Percentiles rank a stretch among this genome's conserved stretches.
These are phyloP conservation scores for Pulveroboletus sp. DNA, from an alignment of 768 basidiomycete genomes.

Conservation along the genomic window DNA sequence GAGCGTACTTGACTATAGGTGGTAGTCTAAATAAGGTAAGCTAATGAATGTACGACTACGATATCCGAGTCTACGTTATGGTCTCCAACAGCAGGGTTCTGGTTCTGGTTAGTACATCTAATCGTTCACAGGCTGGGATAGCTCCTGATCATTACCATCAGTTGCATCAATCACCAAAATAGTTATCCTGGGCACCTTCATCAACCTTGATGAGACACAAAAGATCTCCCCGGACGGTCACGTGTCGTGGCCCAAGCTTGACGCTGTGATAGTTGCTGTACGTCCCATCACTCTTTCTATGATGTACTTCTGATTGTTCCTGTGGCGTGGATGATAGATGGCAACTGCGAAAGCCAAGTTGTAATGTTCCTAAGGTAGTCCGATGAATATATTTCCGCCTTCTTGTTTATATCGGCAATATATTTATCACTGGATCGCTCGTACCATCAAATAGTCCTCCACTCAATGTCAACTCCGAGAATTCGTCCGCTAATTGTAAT, in stretches of 20 bases:
- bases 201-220: constrained; percentile 39
- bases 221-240: constrained; percentile 48
- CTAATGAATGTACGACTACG: too few relatives aligned
- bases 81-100: too few relatives aligned
- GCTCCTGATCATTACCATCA: constrained; percentile 14
- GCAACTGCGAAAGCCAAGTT: constrained; percentile 42
- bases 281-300: constrained; percentile 1
- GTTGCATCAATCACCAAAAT: constrained; percentile 45
- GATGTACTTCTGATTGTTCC: background rate
- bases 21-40: too few relatives aligned
- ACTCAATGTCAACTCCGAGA: constrained; percentile 34
- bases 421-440: constrained; percentile 43
- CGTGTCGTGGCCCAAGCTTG: constrained; percentile 55
- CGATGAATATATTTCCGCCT: constrained; percentile 42
- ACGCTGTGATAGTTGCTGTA: constrained; percentile 46
- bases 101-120: constrained; percentile 32
- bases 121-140: too few relatives aligned
- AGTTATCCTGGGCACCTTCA: constrained; percentile 46
- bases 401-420: constrained; percentile 34
- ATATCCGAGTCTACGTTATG: too few relatives aligned
- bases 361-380: constrained; percentile 35
- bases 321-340: constrained; percentile 20
- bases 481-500: constrained; percentile 48
- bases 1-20: too few relatives aligned
- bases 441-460: constrained; percentile 42